phyloP scores from a whole-genome alignment of 805 yeast genomes.

The Dipodascopsis tothii region DNA sequence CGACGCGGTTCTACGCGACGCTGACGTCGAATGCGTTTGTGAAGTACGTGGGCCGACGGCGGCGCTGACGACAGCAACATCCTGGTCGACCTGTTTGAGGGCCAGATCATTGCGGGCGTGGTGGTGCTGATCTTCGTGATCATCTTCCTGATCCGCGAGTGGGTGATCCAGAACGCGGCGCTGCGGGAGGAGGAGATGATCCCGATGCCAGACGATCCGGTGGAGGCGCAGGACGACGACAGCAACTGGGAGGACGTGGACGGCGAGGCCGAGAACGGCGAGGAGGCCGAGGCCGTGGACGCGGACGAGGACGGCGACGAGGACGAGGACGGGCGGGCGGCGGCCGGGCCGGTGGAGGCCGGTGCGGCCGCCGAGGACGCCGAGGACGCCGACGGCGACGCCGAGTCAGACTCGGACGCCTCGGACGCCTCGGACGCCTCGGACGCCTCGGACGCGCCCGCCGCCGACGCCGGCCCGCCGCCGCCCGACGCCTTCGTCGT shows the following conservation, averaged over 20 bases:
- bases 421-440: too few relatives aligned
- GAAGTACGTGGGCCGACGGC: conserved; percentile 5
- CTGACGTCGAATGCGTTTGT: conserved; percentile 9
- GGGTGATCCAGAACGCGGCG: conserved; percentile 31
- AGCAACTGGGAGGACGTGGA: too few relatives aligned
- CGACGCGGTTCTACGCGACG: conserved; percentile 1
- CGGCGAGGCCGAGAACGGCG: too few relatives aligned
- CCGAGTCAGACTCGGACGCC: too few relatives aligned
- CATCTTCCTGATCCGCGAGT: conserved; percentile 35
- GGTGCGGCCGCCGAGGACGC: too few relatives aligned
- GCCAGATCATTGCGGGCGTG: conserved; percentile 26
- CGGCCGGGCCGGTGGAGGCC: too few relatives aligned
- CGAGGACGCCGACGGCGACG: too few relatives aligned
- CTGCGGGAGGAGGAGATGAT: conserved; percentile 9
- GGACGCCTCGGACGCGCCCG: too few relatives aligned
- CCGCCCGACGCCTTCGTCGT: too few relatives aligned
- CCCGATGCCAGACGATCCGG: background rate
- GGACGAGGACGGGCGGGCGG: too few relatives aligned
- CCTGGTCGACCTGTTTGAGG: conserved; percentile 25
- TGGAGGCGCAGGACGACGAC: background rate
- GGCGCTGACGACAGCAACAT: conserved; percentile 6
- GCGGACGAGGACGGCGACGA: background rate
- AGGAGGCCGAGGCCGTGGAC: too few relatives aligned
- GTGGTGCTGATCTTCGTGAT: conserved; percentile 34
- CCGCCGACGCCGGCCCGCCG: too few relatives aligned